Evolutionary conservation across 2,329 filamentous ascomycete species (phyloP), one percentile per base, ranked within the genome.

Genomic region (Scedosporium apiospermum): DNA sequence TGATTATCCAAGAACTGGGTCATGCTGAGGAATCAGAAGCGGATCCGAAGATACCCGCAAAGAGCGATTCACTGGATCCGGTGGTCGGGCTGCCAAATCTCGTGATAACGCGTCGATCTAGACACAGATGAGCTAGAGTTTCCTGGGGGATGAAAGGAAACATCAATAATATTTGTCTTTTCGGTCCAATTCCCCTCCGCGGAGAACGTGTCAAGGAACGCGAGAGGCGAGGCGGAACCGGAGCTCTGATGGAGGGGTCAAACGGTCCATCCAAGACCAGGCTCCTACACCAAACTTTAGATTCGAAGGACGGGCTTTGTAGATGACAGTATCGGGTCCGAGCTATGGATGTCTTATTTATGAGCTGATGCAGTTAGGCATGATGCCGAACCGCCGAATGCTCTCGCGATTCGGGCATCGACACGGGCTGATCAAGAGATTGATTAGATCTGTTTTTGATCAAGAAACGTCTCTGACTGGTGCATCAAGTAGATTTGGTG

Each of bases 381-480:
- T 34, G 30, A 41, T 42, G 30, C 30, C 16, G 34, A 41, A n/a
- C 30, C 57, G 3, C 18, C 18, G 27, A 42, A 14, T 21, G 16
- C 30, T 41, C 57, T 18, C 41, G 10, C 27, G 44, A 46, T 46
- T n/a, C 18, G 44, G 44, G 12, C 16, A 16, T 16, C 3, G 44
- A 46, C 12, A 6, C 44, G 44, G 49, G 21, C n/a, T 6, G 38
- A 30, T 44, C 23, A 51, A 51, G 58, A 61, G 58, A 61, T 61
- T 61, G 58, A 61, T 61, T 61, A 61, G 58, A 61, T 61, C 55
- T 60, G 10, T 41, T 30, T 6, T 16, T n/a, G 12, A 18, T 21
- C 44, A 46, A 21, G 18, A 16, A 21, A 16, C 4, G 18, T 16
- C 16, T 16, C 18, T 46, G 18, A 46, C 16, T 46, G 44, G 44